Conservation (phyloP, 2,329 filamentous ascomycete species). For the Plenodomus biglobosus region DNA sequence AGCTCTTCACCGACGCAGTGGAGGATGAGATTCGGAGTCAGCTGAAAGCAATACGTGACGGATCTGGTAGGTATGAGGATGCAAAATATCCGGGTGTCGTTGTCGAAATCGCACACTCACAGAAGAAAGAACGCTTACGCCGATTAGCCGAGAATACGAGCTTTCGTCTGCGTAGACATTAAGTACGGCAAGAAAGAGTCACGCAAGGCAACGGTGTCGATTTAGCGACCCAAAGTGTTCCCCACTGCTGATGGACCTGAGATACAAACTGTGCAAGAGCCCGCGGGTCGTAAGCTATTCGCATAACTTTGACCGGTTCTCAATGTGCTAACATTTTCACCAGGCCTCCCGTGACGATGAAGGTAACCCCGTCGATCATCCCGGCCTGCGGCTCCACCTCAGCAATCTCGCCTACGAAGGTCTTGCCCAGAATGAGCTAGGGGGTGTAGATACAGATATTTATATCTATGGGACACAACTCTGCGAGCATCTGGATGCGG, state of each 20-base stretch:
- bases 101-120: conserved; percentile 19
- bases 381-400: conserved; percentile 15
- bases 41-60: conserved; percentile 19
- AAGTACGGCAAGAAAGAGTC: conserved; percentile 15
- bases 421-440: conserved; percentile 10
- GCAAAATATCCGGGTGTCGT: conserved; percentile 27
- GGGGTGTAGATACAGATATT: conserved; percentile 5
- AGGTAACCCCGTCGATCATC: conserved; percentile 15
- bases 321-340: conserved; percentile 8
- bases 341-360: conserved; percentile 30
- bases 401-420: conserved; percentile 19
- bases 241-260: conserved; percentile 7
- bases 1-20: conserved; percentile 17
- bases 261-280: conserved; percentile 7
- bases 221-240: conserved; percentile 9
- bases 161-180: conserved; percentile 20
- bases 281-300: conserved; percentile 9
- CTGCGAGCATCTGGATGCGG: conserved; percentile 13
- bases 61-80: conserved; percentile 20
- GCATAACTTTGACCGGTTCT: neutral
- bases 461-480: conserved; percentile 1
- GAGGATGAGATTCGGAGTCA: conserved; percentile 22
- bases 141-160: conserved; percentile 18
- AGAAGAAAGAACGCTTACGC: conserved; percentile 15
- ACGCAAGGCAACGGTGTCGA: conserved; percentile 12